Base-by-base conservation (phyloP, 2,329 filamentous ascomycete genomes). In the Pseudogymnoascus sp. region DNA sequence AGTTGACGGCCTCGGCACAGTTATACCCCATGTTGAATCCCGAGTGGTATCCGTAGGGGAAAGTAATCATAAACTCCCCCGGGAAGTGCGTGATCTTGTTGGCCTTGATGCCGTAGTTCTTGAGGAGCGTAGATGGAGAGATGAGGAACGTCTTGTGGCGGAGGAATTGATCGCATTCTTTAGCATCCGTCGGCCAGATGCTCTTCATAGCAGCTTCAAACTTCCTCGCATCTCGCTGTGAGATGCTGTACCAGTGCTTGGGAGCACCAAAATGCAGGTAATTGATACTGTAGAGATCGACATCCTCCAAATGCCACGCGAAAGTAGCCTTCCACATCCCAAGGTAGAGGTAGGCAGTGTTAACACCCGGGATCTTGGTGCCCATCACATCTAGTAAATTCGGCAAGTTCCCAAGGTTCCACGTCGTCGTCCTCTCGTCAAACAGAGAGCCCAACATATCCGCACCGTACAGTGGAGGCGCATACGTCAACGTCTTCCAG, bases 311-410 rank as follows among this genome's bases (percentile, higher is more conserved):
- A 81, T 99, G 94, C 94, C 94, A 99, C 7, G 94, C 94, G 73
- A 99, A 99, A 0, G 94, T 97, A 11, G 94, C 93, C 75, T 97
- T 97, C 94, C 94, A 99, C 94, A 99, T 99, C 43, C 94, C 94
- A 63, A 99, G 81, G 71, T 99, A 99, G 1, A 99, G 83, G 71
- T 99, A 99, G 1, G 94, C 93, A 1, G 93, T 99, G 71, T 99
- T 99, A 71, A 99, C 95, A 67, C 94, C 94, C 2, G 94, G 95
- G 7, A 99, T 91, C 68, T 97, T 96, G 61, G 92, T 93, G 6
- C 94, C 94, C 1, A 99, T 80, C 3, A 97, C 90, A 74, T 99
- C 94, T 38, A 99, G 82, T 61, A 99, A 77, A 68, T 97, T 99
- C 11, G 91, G 90, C 30, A 99, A 81, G 71, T 96, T 95, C 68